Evolutionary conservation across 1,284 basidiomycete species (phyloP).

Genomic region (Ganoderma resinaceum): DNA sequence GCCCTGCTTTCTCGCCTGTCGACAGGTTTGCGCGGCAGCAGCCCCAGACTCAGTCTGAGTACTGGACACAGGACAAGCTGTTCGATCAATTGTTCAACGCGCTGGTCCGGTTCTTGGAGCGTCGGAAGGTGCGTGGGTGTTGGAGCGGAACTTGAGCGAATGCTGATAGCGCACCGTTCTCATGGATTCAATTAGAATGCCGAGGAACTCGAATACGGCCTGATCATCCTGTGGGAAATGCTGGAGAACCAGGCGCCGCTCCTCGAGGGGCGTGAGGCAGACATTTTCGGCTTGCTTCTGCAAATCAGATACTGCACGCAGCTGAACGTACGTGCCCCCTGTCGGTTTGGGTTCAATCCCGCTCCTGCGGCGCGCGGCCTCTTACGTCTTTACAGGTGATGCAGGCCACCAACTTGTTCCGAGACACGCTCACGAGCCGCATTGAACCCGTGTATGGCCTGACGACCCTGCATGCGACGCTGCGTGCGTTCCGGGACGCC

Average conservation of each 20-base stretch:
- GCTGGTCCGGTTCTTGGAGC: conserved; percentile 64
- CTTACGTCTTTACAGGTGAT: conserved; percentile 59
- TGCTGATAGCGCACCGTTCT: conserved; percentile 26
- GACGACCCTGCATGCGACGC: conserved; percentile 76
- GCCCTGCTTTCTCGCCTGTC: conserved; percentile 38
- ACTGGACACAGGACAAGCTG: conserved; percentile 72
- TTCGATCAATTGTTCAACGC: conserved; percentile 72
- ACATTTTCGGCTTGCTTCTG: conserved; percentile 70
- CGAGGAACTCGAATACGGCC: conserved; percentile 72
- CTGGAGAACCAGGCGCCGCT: conserved; percentile 69
- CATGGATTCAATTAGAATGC: conserved; percentile 51
- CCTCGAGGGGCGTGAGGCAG: conserved; percentile 76
- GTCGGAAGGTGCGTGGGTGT: conserved; percentile 55
- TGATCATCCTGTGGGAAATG: conserved; percentile 81
- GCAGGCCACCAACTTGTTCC: conserved; percentile 80
- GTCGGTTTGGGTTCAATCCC: conserved; percentile 25
- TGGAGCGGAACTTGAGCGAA: conserved; percentile 21
- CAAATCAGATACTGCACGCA: conserved; percentile 72
- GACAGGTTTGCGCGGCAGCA: conserved; percentile 45
- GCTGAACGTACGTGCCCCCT: conserved; percentile 57
- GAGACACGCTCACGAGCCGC: conserved; percentile 71
- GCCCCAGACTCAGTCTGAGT: conserved; percentile 53
- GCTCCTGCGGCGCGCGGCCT: conserved; percentile 16
- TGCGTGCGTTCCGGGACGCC: conserved; percentile 67
- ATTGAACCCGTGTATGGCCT: conserved; percentile 85